Evolutionary conservation across 2,329 filamentous ascomycete species (phyloP).

Genomic region (Ophioceras dolichostomum): DNA sequence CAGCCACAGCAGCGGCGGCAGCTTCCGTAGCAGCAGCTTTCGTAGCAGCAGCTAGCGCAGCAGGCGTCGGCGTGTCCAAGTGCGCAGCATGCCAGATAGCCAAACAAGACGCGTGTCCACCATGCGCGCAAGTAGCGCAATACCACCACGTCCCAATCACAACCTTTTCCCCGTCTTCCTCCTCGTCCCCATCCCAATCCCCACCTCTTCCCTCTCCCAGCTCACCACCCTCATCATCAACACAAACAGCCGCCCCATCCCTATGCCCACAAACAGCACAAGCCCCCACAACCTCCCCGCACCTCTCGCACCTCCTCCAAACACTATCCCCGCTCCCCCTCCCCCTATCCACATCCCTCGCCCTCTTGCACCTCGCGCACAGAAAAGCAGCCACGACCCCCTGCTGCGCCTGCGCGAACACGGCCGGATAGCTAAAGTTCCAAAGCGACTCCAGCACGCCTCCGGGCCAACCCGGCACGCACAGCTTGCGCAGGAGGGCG

Average conservation of each 20-base stretch:
- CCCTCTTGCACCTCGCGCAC: conserved; percentile 44
- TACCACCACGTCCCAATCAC: conserved; percentile 55
- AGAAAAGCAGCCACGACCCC: conserved; percentile 39
- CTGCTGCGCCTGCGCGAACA: conserved; percentile 42
- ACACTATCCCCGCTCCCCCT: conserved; percentile 27
- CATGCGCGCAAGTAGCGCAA: conserved; percentile 49
- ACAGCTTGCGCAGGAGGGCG: conserved; percentile 47
- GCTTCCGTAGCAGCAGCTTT: too few species aligned
- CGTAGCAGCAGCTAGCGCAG: not conserved
- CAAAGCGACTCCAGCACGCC: conserved; percentile 31
- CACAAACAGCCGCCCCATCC: too few species aligned
- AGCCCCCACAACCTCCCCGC: conserved; percentile 35
- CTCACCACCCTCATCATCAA: not conserved
- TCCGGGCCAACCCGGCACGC: conserved; percentile 41
- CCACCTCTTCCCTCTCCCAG: not conserved
- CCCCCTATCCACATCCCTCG: conserved; percentile 38
- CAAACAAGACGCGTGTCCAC: conserved; percentile 48
- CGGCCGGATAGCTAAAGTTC: conserved; percentile 40
- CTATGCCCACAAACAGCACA: conserved; percentile 48
- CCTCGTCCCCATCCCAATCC: not conserved
- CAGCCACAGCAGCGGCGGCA: too few species aligned
- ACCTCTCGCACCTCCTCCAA: conserved; percentile 46
- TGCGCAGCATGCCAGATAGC: conserved; percentile 38
- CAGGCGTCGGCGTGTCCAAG: conserved; percentile 11
- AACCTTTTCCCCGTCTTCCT: conserved; percentile 7